A percentile compares a stretch with the other conserved stretches of the same genome.
Conservation (phyloP, 352 stramenopile genomes). For the Globisporangium solare region DNA sequence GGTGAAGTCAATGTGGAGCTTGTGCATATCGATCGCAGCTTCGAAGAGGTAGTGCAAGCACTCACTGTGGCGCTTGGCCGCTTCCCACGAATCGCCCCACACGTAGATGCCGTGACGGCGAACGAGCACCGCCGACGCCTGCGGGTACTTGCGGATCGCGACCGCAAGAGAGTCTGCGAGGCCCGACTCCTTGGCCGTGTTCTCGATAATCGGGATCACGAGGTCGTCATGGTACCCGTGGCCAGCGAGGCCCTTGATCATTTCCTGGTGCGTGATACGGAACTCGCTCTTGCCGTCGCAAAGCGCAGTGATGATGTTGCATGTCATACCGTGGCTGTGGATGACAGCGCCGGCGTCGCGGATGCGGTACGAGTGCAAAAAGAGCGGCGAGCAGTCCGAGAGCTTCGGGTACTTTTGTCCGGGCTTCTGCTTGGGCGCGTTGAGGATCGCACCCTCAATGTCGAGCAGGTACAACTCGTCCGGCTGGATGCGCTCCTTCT, state of each 20-base stretch:
- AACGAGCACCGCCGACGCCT: conserved; percentile 91
- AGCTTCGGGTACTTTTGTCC: conserved; percentile 71
- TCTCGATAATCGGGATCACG: conserved; percentile 96
- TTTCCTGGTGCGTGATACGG: conserved; percentile 94
- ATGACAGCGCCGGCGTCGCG: conserved; percentile 70
- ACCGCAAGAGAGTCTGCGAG: conserved; percentile 86
- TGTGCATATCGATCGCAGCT: conserved; percentile 86
- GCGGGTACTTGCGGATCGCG: conserved; percentile 86
- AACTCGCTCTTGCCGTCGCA: conserved; percentile 83
- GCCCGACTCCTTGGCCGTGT: conserved; percentile 91
- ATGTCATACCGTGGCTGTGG: conserved; percentile 78
- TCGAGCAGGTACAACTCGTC: conserved; percentile 95
- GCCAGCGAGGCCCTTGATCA: conserved; percentile 95
- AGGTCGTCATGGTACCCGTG: conserved; percentile 91
- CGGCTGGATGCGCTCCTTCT: conserved; percentile 94
- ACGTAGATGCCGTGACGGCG: conserved; percentile 95
- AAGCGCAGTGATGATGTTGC: conserved; percentile 88
- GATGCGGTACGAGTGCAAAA: conserved; percentile 90
- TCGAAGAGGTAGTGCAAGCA: conserved; percentile 97
- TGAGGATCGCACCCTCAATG: conserved; percentile 74
- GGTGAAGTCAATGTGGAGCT: conserved; percentile 75
- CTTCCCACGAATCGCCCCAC: conserved; percentile 95
- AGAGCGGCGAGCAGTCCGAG: conserved; percentile 93
- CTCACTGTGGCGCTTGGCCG: conserved; percentile 95
- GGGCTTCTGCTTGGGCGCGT: conserved; percentile 40